phyloP scores from a whole-genome alignment of 495 filamentous ascomycete species.

The Neurospora cerealis region DNA sequence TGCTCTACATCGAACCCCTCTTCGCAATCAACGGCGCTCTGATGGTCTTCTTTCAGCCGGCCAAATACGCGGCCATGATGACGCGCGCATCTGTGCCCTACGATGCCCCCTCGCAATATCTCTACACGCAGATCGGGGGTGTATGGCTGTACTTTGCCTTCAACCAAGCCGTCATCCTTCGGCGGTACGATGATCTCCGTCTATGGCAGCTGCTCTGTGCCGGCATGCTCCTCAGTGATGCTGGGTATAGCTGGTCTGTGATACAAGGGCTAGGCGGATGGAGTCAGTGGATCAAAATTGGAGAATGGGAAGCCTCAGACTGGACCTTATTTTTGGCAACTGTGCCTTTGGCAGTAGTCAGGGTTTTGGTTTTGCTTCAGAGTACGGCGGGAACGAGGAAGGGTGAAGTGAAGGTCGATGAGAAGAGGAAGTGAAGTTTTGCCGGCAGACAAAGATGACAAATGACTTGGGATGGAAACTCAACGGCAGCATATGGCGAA shows the following conservation, averaged over 20 bases:
- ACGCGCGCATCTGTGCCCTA: conserved; percentile 9
- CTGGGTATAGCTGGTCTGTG: conserved; percentile 4
- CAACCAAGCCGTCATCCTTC: conserved; percentile 48
- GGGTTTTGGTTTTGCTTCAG: conserved; percentile 11
- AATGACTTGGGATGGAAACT: not conserved
- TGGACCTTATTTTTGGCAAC: conserved; percentile 8
- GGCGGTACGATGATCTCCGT: conserved; percentile 35
- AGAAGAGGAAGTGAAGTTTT: not conserved
- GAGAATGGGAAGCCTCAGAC: conserved; percentile 11
- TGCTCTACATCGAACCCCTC: conserved; percentile 50
- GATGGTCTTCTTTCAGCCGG: conserved; percentile 35
- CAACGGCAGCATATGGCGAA: not conserved
- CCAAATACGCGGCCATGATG: conserved; percentile 21
- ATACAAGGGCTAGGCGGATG: conserved; percentile 23
- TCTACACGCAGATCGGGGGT: conserved; percentile 42
- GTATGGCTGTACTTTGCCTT: conserved; percentile 45
- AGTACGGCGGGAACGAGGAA: conserved; percentile 3
- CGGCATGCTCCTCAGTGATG: conserved; percentile 22
- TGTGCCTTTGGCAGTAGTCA: conserved; percentile 2
- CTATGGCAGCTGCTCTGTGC: conserved; percentile 38
- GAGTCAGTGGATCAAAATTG: conserved; percentile 3
- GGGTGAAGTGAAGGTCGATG: not conserved
- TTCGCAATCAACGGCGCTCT: conserved; percentile 13
- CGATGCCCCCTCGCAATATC: conserved; percentile 7
- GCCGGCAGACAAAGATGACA: too few species aligned